Percentiles rank a stretch among this genome's conserved stretches.
phyloP scores from a whole-genome alignment of 176 grass and related monocot species.

The Oryza longistaminata region DNA sequence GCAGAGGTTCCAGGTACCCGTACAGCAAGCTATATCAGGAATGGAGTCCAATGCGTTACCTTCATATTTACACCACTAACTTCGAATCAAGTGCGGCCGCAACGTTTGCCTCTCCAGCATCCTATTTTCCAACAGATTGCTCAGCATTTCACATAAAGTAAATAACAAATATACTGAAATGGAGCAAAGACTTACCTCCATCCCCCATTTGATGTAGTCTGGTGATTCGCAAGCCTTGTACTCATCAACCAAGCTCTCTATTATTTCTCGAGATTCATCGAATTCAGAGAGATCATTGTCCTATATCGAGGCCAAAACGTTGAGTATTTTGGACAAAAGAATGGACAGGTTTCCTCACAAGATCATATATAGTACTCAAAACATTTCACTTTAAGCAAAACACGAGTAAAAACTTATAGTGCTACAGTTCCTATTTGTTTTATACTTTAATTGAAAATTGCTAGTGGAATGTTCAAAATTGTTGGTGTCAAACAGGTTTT shows the following conservation, averaged over 20 bases:
- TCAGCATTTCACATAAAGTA: slow-evolving; percentile 23
- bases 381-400: slow-evolving; percentile 23
- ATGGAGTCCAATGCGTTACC: not conserved
- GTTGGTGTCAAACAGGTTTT: not conserved
- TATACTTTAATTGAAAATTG: not conserved
- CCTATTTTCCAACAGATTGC: slow-evolving; percentile 44
- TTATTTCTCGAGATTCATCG: slow-evolving; percentile 95
- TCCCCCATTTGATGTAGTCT: slow-evolving; percentile 99
- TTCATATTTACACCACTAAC: slow-evolving; percentile 71
- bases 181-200: slow-evolving; percentile 69
- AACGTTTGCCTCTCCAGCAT: slow-evolving; percentile 64
- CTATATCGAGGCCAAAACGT: slow-evolving; percentile 27
- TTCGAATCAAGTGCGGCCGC: slow-evolving; percentile 83
- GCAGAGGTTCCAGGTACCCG: not conserved
- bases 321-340: slow-evolving; percentile 2
- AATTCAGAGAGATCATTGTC: slow-evolving; percentile 98
- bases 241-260: slow-evolving; percentile 94
- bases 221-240: slow-evolving; percentile 98
- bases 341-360: not conserved
- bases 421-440: not conserved
- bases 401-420: not conserved
- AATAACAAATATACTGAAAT: not conserved
- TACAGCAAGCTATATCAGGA: not conserved
- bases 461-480: not conserved
- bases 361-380: not conserved